Evolutionary conservation across 345 rosid species (phyloP).

Genomic region (Murraya paniculata): DNA sequence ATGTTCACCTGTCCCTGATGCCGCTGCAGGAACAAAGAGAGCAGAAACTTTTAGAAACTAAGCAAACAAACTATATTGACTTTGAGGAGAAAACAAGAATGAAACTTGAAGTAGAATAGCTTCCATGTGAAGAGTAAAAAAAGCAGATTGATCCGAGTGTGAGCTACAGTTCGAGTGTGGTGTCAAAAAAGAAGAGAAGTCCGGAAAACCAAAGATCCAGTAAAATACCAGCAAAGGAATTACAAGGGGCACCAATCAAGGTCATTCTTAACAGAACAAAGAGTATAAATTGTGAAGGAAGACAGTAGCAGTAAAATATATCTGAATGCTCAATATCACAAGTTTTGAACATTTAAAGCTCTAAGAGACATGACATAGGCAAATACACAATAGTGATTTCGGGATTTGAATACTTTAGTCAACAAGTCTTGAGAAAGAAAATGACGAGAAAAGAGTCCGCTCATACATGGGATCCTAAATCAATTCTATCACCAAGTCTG

Average conservation of each 20-base stretch:
- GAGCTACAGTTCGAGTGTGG: neutral
- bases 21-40: slow-evolving; percentile 42
- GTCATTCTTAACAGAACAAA: neutral
- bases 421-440: neutral
- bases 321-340: neutral
- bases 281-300: neutral
- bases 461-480: neutral
- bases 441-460: neutral
- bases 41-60: slow-evolving; percentile 14
- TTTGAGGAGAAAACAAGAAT: neutral
- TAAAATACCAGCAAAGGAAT: neutral
- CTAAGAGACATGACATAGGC: neutral
- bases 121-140: neutral
- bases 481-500: neutral
- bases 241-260: neutral
- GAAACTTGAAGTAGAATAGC: neutral
- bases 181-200: neutral
- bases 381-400: neutral
- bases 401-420: neutral
- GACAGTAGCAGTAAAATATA: neutral
- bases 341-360: neutral
- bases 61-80: neutral
- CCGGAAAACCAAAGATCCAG: too few species aligned
- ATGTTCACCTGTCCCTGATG: slow-evolving; percentile 40
- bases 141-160: neutral